Evolutionary conservation across 2,329 filamentous ascomycete genomes (phyloP), one percentile per base, ranked within the genome.

Genomic region (Pseudofabraea citricarpa): DNA sequence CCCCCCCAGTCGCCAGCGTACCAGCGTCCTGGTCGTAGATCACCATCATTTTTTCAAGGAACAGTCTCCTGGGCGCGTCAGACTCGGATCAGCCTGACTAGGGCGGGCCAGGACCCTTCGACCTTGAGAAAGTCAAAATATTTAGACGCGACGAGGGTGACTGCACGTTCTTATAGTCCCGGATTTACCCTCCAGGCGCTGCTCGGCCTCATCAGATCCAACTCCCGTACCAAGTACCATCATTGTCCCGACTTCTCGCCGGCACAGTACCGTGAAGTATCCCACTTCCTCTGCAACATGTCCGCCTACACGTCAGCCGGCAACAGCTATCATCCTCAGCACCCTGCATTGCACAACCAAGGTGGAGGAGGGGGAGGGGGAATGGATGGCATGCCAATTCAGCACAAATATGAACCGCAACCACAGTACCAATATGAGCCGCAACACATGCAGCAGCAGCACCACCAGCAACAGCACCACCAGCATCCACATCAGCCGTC

Each of bases 171-270:
- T 21, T 37, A 37, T 37, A 37, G 19, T 21, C 35, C 35, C 18
- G 35, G 15, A 37, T n/a, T 37, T 21, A 21, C 35, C 35, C 35
- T 22, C 35, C 35, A 13, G 10, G 18, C 33, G 18, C 35, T 22
- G 9, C 35, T 22, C 16, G 18, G 18, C 19, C 21, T n/a, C 35
- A 37, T 15, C 35, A 10, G 15, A 21, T 21, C 19, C 18, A 22
- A 13, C 35, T 19, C 21, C 35, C 35, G 13, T 21, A 22, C 20
- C 19, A 37, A 20, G 15, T 21, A 20, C 35, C 27, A 31, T 15
- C 27, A 15, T 18, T 50, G 36, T 48, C 43, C 52, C 52, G 52
- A 50, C 40, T 43, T 50, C 47, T 53, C 42, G 52, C 52, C 52
- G 49, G 47, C 41, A 22, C 22, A 12, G 13, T 31, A 31, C 27